A percentile compares a stretch with the other conserved stretches of the same genome.
phyloP scores from a whole-genome alignment of 2,329 filamentous ascomycete species.

The Trichophyton benhamiae region DNA sequence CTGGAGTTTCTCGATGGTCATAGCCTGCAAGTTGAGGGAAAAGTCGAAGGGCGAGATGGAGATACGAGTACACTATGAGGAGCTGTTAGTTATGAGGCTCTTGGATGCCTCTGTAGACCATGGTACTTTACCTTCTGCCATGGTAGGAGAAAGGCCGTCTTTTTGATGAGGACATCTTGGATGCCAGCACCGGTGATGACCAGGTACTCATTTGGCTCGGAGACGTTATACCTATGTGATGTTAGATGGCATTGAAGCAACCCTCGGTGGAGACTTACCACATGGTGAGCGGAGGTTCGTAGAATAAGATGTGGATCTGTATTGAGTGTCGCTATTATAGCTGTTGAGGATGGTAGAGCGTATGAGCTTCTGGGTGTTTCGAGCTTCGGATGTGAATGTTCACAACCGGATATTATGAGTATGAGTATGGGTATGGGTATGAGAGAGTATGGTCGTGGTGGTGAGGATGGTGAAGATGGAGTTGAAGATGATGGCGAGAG shows the following conservation, averaged over 20 bases:
- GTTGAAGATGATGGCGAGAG: not conserved
- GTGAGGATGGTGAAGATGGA: not conserved
- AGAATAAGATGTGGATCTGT: not conserved
- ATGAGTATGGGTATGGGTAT: not conserved
- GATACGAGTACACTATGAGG: constrained; percentile 23
- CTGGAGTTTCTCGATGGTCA: constrained; percentile 80
- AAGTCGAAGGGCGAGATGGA: constrained; percentile 54
- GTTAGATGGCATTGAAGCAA: not conserved
- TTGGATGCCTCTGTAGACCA: not conserved
- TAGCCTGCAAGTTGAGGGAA: constrained; percentile 68
- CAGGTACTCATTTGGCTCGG: constrained; percentile 70
- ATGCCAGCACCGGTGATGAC: constrained; percentile 73
- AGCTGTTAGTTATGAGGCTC: not conserved
- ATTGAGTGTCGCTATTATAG: not conserved
- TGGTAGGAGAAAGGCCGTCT: constrained; percentile 60
- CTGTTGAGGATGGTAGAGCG: not conserved
- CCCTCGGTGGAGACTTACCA: not conserved
- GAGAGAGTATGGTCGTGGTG: not conserved
- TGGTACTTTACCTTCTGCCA: constrained; percentile 45
- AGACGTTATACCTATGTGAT: constrained; percentile 51
- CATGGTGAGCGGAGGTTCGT: not conserved
- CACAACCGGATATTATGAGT: too few relatives aligned
- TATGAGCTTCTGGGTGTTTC: not conserved
- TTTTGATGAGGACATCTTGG: constrained; percentile 61
- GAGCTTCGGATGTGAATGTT: not conserved